These are phyloP conservation scores for Colletotrichum brevisporum DNA, from an alignment of 2,329 filamentous ascomycete species.

Conservation along the genomic window DNA sequence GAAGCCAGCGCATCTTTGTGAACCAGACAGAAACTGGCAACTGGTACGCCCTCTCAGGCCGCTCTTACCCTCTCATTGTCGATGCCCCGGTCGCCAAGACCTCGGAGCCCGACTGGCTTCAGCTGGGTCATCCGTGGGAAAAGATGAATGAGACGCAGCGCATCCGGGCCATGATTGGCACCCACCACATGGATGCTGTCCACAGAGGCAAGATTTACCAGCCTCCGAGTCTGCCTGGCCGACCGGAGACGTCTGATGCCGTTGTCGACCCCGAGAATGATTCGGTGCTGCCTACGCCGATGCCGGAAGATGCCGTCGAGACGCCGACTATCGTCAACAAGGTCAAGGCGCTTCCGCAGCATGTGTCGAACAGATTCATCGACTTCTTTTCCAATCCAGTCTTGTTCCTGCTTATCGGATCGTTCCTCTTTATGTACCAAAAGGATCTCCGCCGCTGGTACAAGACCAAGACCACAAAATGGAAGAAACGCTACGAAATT, in stretches of 20 bases:
- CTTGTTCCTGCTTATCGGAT: conserved; percentile 61
- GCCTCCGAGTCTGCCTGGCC: conserved; percentile 54
- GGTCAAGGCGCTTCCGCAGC: conserved; percentile 65
- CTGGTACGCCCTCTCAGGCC: conserved; percentile 95
- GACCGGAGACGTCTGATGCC: conserved; percentile 47
- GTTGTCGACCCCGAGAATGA: conserved; percentile 52
- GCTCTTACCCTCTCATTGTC: conserved; percentile 87
- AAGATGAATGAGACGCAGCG: conserved; percentile 62
- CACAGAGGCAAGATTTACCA: conserved; percentile 51
- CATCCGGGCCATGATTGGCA: conserved; percentile 77
- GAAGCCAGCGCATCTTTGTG: conserved; percentile 81
- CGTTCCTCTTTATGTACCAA: conserved; percentile 59
- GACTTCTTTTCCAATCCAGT: conserved; percentile 71
- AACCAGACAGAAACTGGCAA: conserved; percentile 89
- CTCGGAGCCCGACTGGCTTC: conserved; percentile 62
- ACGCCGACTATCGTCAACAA: conserved; percentile 63
- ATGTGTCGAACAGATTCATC: conserved; percentile 63
- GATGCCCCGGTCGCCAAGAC: conserved; percentile 69
- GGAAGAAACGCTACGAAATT: conserved; percentile 46
- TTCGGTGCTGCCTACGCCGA: conserved; percentile 48
- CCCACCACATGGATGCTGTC: conserved; percentile 71
- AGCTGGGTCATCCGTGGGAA: conserved; percentile 57
- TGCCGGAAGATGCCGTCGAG: conserved; percentile 48
- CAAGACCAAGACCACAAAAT: conserved; percentile 46
- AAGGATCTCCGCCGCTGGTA: conserved; percentile 61